These are phyloP conservation scores for Penicillium sp. DNA, from an alignment of 2,329 filamentous ascomycete species.

Conservation along the genomic window DNA sequence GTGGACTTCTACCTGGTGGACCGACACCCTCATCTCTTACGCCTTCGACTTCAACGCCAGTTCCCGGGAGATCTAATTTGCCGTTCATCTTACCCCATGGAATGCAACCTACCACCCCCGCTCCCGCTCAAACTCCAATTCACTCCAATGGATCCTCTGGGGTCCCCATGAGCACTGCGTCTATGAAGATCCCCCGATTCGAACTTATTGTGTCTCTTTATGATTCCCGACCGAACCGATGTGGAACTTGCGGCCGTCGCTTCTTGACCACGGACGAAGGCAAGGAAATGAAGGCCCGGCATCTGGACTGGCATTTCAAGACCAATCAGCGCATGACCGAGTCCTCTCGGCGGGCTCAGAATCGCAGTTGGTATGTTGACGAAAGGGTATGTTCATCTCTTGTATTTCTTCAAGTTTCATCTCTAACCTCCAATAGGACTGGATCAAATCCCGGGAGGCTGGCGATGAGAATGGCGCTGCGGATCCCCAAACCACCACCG, in stretches of 20 bases:
- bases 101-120: slow-evolving; percentile 36
- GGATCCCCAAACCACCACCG: slow-evolving; percentile 40
- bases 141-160: slow-evolving; percentile 30
- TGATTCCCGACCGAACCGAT: slow-evolving; percentile 79
- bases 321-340: slow-evolving; percentile 88
- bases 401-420: background rate
- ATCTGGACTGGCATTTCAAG: slow-evolving; percentile 98
- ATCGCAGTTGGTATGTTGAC: slow-evolving; percentile 92
- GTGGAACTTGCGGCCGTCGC: slow-evolving; percentile 84
- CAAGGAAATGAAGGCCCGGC: slow-evolving; percentile 78
- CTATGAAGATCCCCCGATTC: slow-evolving; percentile 73
- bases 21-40: slow-evolving; percentile 40
- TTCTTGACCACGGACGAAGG: slow-evolving; percentile 77
- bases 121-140: slow-evolving; percentile 33
- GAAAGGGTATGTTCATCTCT: slow-evolving; percentile 62
- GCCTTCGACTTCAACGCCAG: slow-evolving; percentile 37
- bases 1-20: slow-evolving; percentile 60
- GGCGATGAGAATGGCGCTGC: slow-evolving; percentile 61
- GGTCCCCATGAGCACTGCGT: slow-evolving; percentile 60
- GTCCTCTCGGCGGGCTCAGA: slow-evolving; percentile 78
- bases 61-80: slow-evolving; percentile 38
- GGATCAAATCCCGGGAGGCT: slow-evolving; percentile 80
- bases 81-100: slow-evolving; percentile 43
- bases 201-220: slow-evolving; percentile 73
- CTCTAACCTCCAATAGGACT: slow-evolving; percentile 60